phyloP scores from a whole-genome alignment of 345 rosid genomes.

The Eucalyptus viminalis region DNA sequence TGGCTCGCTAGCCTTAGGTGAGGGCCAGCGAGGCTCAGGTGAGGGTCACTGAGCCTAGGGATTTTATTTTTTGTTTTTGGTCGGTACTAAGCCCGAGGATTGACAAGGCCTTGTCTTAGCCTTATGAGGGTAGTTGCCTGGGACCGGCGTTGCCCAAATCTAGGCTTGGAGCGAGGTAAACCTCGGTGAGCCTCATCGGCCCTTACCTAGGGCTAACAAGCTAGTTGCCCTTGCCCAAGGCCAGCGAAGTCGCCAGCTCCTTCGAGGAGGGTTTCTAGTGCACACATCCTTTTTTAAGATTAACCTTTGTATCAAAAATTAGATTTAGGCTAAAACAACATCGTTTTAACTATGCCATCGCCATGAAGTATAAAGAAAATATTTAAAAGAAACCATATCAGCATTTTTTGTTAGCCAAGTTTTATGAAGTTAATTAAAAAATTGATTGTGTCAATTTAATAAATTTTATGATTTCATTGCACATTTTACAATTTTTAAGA shows the following conservation, averaged over 20 bases:
- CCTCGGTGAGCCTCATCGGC: background rate
- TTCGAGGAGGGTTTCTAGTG: no score
- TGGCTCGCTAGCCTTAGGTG: background rate
- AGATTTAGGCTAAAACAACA: background rate
- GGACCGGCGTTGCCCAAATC: background rate
- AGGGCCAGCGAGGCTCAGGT: rapidly evolving
- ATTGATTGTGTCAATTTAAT: background rate
- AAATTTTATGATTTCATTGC: no score
- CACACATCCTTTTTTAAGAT: no score
- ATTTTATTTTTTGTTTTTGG: no score
- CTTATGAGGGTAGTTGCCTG: background rate
- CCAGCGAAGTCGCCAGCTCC: background rate
- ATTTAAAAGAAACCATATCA: no score
- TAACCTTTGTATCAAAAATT: background rate
- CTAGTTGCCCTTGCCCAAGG: no score
- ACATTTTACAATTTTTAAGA: no score
- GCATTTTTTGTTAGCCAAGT: background rate
- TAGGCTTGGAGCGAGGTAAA: background rate
- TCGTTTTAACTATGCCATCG: background rate
- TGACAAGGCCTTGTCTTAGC: background rate
- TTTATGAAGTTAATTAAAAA: background rate
- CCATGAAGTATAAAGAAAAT: background rate
- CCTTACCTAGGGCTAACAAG: no score
- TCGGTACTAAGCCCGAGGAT: rapidly evolving
- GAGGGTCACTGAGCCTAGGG: rapidly evolving